These are phyloP conservation scores for Claviceps sp. DNA, from an alignment of 2,329 filamentous ascomycete genomes.

Conservation along the genomic window DNA sequence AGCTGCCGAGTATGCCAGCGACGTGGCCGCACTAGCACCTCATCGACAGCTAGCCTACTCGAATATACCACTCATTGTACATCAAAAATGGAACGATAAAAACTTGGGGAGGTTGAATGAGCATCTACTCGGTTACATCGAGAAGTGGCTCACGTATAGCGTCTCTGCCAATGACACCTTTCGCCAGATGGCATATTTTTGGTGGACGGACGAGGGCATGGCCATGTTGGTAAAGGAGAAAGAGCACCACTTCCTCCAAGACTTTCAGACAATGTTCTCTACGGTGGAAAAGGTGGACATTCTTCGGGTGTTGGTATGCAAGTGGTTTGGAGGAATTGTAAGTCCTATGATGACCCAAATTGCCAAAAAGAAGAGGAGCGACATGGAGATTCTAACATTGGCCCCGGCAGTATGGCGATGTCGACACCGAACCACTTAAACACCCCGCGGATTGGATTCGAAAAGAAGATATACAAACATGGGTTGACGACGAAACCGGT, in stretches of 20 bases:
- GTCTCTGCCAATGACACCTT: conserved; percentile 1
- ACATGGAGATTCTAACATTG: background rate
- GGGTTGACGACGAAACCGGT: conserved; percentile 10
- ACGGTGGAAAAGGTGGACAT: conserved; percentile 13
- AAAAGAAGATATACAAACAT: conserved; percentile 9
- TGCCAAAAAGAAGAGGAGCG: background rate
- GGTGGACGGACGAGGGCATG: conserved; percentile 12
- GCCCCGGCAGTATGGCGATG: conserved; percentile 10
- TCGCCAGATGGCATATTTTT: conserved; percentile 13
- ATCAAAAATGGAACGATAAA: conserved; percentile 12
- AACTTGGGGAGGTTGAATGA: conserved; percentile 9
- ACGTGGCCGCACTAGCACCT: conserved; percentile 5
- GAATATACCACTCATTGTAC: conserved; percentile 13
- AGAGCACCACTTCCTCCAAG: conserved; percentile 8
- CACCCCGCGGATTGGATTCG: conserved; percentile 11
- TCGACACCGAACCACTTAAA: conserved; percentile 13
- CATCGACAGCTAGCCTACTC: conserved; percentile 10
- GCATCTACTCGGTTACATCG: conserved; percentile 10
- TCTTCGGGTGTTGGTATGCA: conserved; percentile 12
- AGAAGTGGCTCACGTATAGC: conserved; percentile 11
- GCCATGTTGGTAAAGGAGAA: conserved; percentile 9
- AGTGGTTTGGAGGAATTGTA: conserved; percentile 14
- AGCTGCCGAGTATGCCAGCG: conserved; percentile 9
- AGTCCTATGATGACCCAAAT: background rate
- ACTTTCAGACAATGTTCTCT: conserved; percentile 9